Percentiles rank a stretch among this genome's conserved stretches.
phyloP scores from a whole-genome alignment of 257 asterid species.

The Ballota nigra region DNA sequence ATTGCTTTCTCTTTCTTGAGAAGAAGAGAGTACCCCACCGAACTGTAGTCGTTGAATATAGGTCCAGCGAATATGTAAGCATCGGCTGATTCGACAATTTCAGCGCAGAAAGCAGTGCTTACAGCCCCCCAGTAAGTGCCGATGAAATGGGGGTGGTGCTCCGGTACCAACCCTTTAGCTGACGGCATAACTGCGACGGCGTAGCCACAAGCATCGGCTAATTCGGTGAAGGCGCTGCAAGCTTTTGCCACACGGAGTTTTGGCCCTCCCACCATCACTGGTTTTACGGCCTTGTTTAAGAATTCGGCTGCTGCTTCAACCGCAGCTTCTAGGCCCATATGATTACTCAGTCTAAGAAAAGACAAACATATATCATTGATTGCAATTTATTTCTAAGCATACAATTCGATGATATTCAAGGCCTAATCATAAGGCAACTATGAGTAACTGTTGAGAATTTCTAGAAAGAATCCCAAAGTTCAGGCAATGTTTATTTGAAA shows the following conservation, averaged over 20 bases:
- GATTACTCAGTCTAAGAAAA: slow-evolving; percentile 53
- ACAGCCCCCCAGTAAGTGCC: slow-evolving; percentile 93
- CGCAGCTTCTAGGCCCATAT: slow-evolving; percentile 70
- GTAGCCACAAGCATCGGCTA: slow-evolving; percentile 62
- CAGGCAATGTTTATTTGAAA: too few species aligned
- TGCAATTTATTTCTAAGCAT: too few species aligned
- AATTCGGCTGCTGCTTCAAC: slow-evolving; percentile 70
- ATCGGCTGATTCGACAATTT: slow-evolving; percentile 82
- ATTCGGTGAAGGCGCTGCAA: slow-evolving; percentile 48
- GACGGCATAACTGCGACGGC: slow-evolving; percentile 75
- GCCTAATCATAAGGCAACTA: too few species aligned
- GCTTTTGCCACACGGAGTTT: slow-evolving; percentile 77
- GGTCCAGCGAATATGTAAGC: slow-evolving; percentile 84
- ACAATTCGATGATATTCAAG: too few species aligned
- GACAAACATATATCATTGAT: neutral
- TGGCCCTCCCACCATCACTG: slow-evolving; percentile 87
- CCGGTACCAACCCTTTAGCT: slow-evolving; percentile 79
- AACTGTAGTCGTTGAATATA: slow-evolving; percentile 74
- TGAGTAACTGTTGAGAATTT: too few species aligned
- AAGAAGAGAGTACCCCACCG: slow-evolving; percentile 80
- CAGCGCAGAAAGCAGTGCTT: slow-evolving; percentile 78
- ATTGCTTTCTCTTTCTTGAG: slow-evolving; percentile 82
- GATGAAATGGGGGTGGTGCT: slow-evolving; percentile 70
- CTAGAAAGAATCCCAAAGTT: too few species aligned
- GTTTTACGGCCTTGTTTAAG: slow-evolving; percentile 78